A percentile compares a stretch with the other conserved stretches of the same genome.
Evolutionary conservation across 805 yeast genomes (phyloP).

Genomic region (Hanseniaspora lindneri): DNA sequence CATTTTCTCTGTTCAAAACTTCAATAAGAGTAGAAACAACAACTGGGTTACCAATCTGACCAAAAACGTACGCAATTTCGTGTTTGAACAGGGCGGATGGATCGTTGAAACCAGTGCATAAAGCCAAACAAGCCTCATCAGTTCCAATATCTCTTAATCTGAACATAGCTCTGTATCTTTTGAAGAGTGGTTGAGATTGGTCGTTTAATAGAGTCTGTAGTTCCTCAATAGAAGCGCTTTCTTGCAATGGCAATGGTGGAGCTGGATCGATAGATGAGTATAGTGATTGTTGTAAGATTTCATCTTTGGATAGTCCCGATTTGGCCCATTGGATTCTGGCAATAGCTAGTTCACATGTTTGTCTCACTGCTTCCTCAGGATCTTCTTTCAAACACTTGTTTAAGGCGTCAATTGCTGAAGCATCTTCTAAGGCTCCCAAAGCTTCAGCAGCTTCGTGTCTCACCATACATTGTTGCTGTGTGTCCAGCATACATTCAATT

Average conservation of each 20-base stretch:
- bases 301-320: constrained; percentile 52
- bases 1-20: constrained; percentile 61
- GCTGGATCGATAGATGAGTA: constrained; percentile 94
- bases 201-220: constrained; percentile 61
- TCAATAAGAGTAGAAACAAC: constrained; percentile 79
- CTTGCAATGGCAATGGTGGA: constrained; percentile 75
- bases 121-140: constrained; percentile 82
- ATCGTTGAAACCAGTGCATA: constrained; percentile 82
- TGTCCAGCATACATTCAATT: constrained; percentile 54
- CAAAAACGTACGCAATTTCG: constrained; percentile 96
- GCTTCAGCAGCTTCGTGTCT: constrained; percentile 99
- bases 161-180: constrained; percentile 97
- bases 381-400: constrained; percentile 55
- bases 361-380: constrained; percentile 77
- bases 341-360: constrained; percentile 94
- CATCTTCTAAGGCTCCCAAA: constrained; percentile 86
- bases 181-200: constrained; percentile 67
- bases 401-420: constrained; percentile 55
- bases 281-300: constrained; percentile 59
- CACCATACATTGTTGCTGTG: constrained; percentile 81
- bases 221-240: constrained; percentile 49
- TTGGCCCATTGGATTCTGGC: constrained; percentile 90
- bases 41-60: constrained; percentile 88
- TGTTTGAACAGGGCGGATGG: constrained; percentile 91
- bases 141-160: constrained; percentile 89